Evolutionary conservation across 768 basidiomycete species (phyloP).

Genomic region (Chlorophyllum brunneum): DNA sequence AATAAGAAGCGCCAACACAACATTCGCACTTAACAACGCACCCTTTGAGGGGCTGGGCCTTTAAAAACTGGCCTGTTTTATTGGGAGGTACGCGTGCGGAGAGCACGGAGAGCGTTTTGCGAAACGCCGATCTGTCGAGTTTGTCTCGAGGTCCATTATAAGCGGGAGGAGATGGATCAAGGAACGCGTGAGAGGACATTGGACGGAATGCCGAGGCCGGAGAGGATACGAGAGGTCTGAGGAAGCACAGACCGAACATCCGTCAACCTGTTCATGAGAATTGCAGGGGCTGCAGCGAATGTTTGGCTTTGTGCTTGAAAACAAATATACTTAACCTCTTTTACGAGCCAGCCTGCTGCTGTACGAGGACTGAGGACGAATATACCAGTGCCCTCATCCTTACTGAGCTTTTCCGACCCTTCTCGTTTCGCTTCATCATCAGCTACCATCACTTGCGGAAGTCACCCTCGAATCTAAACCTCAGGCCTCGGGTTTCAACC

Average conservation of each 20-base stretch:
- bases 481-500: too few species aligned
- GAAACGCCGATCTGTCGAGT: constrained; percentile 66
- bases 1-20: neutral
- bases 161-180: constrained; percentile 38
- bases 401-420: too few species aligned
- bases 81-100: constrained; percentile 59
- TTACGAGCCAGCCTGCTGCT: too few species aligned
- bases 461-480: too few species aligned
- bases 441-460: too few species aligned
- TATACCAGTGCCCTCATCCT: too few species aligned
- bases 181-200: constrained; percentile 35
- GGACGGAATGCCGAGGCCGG: constrained; percentile 8
- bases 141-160: constrained; percentile 46
- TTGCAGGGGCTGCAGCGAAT: too few species aligned
- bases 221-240: constrained; percentile 6
- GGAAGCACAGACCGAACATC: constrained; percentile 14
- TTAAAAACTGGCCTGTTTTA: constrained; percentile 53
- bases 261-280: neutral
- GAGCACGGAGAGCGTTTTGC: constrained; percentile 60
- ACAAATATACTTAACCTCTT: too few species aligned
- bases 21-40: constrained; percentile 26
- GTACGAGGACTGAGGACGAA: too few species aligned
- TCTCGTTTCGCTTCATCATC: too few species aligned
- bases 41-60: constrained; percentile 56
- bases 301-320: too few species aligned